Evolutionary conservation across 805 yeast genomes (phyloP).

Genomic region (Candida jianshihensis): DNA sequence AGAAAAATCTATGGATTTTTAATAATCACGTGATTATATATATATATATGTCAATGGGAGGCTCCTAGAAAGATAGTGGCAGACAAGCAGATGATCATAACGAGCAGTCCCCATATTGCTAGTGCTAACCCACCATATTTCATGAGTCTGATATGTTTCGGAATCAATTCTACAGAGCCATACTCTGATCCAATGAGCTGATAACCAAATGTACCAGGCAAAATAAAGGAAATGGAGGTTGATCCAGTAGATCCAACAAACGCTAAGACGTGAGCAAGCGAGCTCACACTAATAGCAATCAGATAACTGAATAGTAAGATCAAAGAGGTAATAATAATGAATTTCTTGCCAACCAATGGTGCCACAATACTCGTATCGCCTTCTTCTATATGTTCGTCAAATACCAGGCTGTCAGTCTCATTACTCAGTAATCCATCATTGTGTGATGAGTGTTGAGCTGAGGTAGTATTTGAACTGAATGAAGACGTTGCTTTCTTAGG

Average conservation of each 20-base stretch:
- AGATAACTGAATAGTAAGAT: constrained; percentile 51
- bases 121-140: constrained; percentile 33
- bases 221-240: constrained; percentile 81
- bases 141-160: constrained; percentile 20
- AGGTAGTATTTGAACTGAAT: not conserved
- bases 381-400: constrained; percentile 27
- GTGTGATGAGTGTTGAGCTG: no score
- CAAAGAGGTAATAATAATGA: constrained; percentile 42
- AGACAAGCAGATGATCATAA: constrained; percentile 45
- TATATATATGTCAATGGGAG: constrained; percentile 6
- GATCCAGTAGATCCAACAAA: constrained; percentile 93
- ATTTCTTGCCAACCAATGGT: constrained; percentile 29
- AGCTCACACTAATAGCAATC: constrained; percentile 58
- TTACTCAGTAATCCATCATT: not conserved
- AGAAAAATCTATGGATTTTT: no score
- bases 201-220: constrained; percentile 85
- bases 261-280: constrained; percentile 77
- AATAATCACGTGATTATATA: no score
- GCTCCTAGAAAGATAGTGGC: constrained; percentile 27
- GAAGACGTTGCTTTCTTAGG: constrained; percentile 9
- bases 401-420: constrained; percentile 7
- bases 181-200: constrained; percentile 52
- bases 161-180: constrained; percentile 24
- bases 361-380: constrained; percentile 18
- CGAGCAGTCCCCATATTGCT: constrained; percentile 41